These are phyloP conservation scores for Irpex rosettiformis DNA, from an alignment of 1,284 basidiomycete genomes.

Conservation along the genomic window DNA sequence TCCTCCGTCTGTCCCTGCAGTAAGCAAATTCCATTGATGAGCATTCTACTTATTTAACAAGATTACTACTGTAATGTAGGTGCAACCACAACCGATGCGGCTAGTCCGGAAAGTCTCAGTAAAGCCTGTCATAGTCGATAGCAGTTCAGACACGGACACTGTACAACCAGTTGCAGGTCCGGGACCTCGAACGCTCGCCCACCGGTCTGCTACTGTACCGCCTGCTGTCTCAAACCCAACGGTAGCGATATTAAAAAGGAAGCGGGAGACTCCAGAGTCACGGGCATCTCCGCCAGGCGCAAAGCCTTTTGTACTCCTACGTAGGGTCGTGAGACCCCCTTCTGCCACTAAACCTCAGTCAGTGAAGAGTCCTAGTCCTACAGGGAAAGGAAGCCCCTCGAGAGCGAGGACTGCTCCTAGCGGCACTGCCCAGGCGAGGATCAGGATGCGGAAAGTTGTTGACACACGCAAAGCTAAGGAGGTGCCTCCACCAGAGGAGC, in stretches of 20 bases:
- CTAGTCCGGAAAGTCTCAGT: slow-evolving; percentile 8
- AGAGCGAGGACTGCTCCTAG: neutral
- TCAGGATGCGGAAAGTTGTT: slow-evolving; percentile 16
- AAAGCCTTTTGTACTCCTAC: slow-evolving; percentile 23
- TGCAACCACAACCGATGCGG: slow-evolving; percentile 11
- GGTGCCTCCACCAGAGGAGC: neutral
- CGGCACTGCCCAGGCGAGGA: slow-evolving; percentile 4
- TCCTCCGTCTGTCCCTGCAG: neutral
- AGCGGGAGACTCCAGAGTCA: slow-evolving; percentile 31
- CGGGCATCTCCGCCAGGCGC: slow-evolving; percentile 22
- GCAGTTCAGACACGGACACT: slow-evolving; percentile 25
- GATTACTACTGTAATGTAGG: neutral
- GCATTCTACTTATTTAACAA: neutral
- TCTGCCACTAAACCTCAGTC: slow-evolving; percentile 1
- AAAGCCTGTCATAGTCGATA: slow-evolving; percentile 21
- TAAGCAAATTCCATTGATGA: neutral
- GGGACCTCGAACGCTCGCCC: slow-evolving; percentile 14
- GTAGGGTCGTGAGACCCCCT: slow-evolving; percentile 20
- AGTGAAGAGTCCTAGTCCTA: slow-evolving; percentile 1
- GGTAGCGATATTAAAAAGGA: slow-evolving; percentile 35
- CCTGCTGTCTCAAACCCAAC: neutral
- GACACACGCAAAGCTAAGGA: slow-evolving; percentile 11
- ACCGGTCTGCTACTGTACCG: slow-evolving; percentile 11
- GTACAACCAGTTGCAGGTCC: slow-evolving; percentile 14
- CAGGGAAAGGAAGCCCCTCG: slow-evolving; percentile 4